A percentile compares a stretch with the other conserved stretches of the same genome.
Evolutionary conservation across 352 stramenopile species (phyloP).

Genomic region (Phytophthora nicotianae): DNA sequence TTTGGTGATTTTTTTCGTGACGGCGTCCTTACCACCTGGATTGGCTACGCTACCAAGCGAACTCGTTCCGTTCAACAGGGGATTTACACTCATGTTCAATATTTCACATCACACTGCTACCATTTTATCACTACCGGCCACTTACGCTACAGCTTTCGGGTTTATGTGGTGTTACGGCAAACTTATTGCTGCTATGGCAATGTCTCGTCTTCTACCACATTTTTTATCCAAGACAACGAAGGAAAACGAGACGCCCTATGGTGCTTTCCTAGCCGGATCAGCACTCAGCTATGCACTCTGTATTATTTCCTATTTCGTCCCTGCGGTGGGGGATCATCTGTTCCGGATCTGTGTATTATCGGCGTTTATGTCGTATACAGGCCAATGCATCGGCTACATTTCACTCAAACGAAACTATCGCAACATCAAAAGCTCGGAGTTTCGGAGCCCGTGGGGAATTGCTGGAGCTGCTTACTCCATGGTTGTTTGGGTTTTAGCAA

Average conservation of each 20-base stretch:
- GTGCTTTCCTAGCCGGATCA: slow-evolving; percentile 28
- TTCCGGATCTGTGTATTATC: slow-evolving; percentile 40
- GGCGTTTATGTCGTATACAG: slow-evolving; percentile 46
- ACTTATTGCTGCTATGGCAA: slow-evolving; percentile 53
- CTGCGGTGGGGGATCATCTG: slow-evolving; percentile 25
- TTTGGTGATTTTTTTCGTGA: slow-evolving; percentile 41
- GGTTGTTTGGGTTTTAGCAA: slow-evolving; percentile 30
- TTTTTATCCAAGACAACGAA: slow-evolving; percentile 31
- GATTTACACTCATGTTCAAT: slow-evolving; percentile 41
- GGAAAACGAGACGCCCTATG: slow-evolving; percentile 29
- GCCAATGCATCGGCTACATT: slow-evolving; percentile 50
- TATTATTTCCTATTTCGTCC: slow-evolving; percentile 34
- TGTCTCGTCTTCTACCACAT: slow-evolving; percentile 41
- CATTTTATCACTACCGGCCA: slow-evolving; percentile 49
- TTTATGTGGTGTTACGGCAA: slow-evolving; percentile 68
- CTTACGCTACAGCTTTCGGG: slow-evolving; percentile 51
- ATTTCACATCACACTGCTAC: slow-evolving; percentile 20
- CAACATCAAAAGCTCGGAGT: slow-evolving; percentile 48
- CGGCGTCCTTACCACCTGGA: slow-evolving; percentile 34
- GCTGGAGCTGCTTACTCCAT: slow-evolving; percentile 35
- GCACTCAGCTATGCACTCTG: slow-evolving; percentile 43
- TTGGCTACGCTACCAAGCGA: slow-evolving; percentile 24
- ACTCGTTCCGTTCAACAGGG: slow-evolving; percentile 40
- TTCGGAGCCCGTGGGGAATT: slow-evolving; percentile 45
- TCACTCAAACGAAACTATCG: slow-evolving; percentile 41